Conservation (phyloP, 257 asterid genomes). For the Gardenia jasminoides region DNA sequence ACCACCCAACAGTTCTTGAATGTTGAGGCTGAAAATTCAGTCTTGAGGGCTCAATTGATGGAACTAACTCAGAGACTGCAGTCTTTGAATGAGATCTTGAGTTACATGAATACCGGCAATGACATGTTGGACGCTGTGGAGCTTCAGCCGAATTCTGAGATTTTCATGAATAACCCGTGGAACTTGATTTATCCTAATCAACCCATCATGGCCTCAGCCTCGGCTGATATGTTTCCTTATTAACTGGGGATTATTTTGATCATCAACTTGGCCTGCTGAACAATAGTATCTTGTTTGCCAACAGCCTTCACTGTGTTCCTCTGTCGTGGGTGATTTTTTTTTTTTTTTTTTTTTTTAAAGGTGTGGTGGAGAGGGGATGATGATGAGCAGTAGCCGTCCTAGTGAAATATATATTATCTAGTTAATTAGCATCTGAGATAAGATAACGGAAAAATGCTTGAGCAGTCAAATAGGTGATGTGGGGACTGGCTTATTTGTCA, state of each 20-base stretch:
- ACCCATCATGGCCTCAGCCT: slow-evolving; percentile 67
- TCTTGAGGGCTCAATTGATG: slow-evolving; percentile 71
- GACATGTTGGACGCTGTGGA: slow-evolving; percentile 41
- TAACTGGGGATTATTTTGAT: slow-evolving; percentile 20
- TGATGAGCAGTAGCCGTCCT: neutral
- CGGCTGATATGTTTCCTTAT: slow-evolving; percentile 60
- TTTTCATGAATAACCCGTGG: slow-evolving; percentile 50
- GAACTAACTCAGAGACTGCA: slow-evolving; percentile 69
- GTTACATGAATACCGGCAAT: slow-evolving; percentile 37
- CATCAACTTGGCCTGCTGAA: slow-evolving; percentile 8
- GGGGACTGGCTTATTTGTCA: slow-evolving; percentile 15
- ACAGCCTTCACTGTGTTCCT: neutral
- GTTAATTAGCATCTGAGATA: slow-evolving; percentile 3
- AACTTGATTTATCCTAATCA: slow-evolving; percentile 51
- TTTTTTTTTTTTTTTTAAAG: too few species aligned
- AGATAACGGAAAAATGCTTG: neutral
- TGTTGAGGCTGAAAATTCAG: slow-evolving; percentile 75
- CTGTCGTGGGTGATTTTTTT: slow-evolving; percentile 2
- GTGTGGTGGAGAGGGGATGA: neutral
- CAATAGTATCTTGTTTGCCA: slow-evolving; percentile 16
- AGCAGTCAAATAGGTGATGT: neutral
- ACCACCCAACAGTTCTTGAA: slow-evolving; percentile 46
- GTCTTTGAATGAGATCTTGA: slow-evolving; percentile 61
- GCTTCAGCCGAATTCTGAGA: slow-evolving; percentile 31
- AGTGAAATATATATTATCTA: neutral